Percentiles rank a stretch among this genome's conserved stretches.
Conservation (phyloP, 306 rosid genomes). For the Quercus bicolor region DNA sequence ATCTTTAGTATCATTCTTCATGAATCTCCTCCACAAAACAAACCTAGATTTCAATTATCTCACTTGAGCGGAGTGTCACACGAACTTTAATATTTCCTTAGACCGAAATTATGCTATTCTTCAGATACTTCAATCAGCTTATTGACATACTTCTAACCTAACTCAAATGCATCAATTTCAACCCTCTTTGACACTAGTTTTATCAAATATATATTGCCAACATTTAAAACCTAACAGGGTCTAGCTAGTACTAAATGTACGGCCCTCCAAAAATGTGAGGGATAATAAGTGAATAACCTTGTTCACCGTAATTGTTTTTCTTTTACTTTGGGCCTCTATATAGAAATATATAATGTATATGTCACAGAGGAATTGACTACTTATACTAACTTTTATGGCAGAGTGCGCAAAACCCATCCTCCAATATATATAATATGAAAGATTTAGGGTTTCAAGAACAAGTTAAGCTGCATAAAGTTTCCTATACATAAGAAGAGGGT, state of each 20-base stretch:
- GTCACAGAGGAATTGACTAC: not conserved
- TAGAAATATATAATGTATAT: not conserved
- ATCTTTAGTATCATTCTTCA: no score
- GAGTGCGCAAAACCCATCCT: not conserved
- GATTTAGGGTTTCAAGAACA: conserved; percentile 1
- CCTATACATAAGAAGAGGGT: not conserved
- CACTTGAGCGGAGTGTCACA: no score
- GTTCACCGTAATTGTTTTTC: not conserved
- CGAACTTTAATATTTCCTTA: no score
- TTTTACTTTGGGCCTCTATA: not conserved
- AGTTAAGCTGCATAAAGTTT: not conserved
- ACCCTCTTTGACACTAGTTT: no score
- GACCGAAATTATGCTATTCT: no score
- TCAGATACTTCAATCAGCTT: no score
- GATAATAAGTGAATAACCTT: not conserved
- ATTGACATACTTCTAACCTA: no score
- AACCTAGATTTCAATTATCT: no score
- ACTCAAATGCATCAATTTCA: no score
- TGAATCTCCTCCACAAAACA: no score
- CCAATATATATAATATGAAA: not conserved
- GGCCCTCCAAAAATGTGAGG: not conserved
- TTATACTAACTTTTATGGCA: not conserved
- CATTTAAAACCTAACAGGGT: no score
- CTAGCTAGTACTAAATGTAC: not conserved
- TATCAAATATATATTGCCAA: no score